Percentiles rank a stretch among this genome's conserved stretches.
These are phyloP conservation scores for Volvox africanus DNA, from an alignment of 139 green algal genomes.

Conservation along the genomic window DNA sequence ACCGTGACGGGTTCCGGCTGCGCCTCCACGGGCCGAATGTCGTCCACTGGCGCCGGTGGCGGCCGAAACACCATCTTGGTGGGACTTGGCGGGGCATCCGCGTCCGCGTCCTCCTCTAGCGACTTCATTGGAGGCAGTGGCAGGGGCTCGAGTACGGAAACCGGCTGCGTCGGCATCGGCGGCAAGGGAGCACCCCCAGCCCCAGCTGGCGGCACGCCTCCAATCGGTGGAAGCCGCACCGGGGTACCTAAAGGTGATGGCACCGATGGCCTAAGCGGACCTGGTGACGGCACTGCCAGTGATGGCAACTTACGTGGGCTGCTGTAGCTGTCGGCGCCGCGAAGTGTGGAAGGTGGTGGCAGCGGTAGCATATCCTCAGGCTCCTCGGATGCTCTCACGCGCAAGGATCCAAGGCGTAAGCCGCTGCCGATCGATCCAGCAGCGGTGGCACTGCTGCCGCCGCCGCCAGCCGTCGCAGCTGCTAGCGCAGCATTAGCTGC, in stretches of 20 bases:
- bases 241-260: neutral
- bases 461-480: neutral
- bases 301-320: constrained; percentile 7
- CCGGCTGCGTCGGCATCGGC: neutral
- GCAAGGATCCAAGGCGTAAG: neutral
- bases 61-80: neutral
- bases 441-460: neutral
- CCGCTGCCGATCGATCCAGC: neutral
- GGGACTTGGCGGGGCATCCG: neutral
- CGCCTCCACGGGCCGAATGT: neutral
- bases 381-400: constrained; percentile 19
- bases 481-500: constrained; percentile 17
- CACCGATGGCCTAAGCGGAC: neutral
- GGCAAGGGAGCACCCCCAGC: neutral
- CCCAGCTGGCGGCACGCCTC: neutral
- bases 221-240: neutral
- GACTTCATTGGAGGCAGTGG: neutral
- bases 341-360: constrained; percentile 2
- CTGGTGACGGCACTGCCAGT: neutral
- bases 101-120: neutral
- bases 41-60: neutral
- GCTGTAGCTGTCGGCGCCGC: constrained; percentile 14
- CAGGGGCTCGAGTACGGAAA: neutral
- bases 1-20: neutral
- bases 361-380: constrained; percentile 48